phyloP scores from a whole-genome alignment of 176 grass and related monocot species.

The Guadua angustifolia region DNA sequence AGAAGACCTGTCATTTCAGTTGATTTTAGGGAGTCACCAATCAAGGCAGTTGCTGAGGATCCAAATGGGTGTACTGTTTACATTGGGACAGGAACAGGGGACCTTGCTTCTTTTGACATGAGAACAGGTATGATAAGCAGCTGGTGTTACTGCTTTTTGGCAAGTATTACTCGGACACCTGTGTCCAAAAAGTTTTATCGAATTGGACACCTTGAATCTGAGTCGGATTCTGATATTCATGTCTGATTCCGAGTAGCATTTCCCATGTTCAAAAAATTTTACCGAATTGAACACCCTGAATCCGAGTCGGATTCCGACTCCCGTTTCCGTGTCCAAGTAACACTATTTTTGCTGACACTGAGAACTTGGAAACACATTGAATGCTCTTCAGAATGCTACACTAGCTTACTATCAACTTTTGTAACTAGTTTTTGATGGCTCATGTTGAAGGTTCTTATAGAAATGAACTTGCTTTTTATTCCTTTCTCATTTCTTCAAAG shows the following conservation, averaged over 20 bases:
- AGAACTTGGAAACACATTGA: conserved; percentile 23
- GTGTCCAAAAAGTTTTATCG: no score
- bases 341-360: background rate
- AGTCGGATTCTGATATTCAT: no score
- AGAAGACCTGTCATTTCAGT: conserved; percentile 80
- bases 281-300: no score
- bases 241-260: no score
- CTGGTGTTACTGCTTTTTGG: background rate
- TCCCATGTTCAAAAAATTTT: no score
- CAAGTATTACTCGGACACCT: no score
- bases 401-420: background rate
- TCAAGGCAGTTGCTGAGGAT: conserved; percentile 83
- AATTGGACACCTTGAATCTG: no score
- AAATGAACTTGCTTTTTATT: background rate
- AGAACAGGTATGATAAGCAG: conserved; percentile 68
- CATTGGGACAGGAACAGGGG: conserved; percentile 82
- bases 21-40: conserved; percentile 82
- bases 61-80: conserved; percentile 82
- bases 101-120: conserved; percentile 93
- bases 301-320: no score
- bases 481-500: conserved; percentile 10
- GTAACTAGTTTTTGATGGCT: background rate
- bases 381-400: conserved; percentile 1
- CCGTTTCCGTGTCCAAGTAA: no score
- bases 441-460: background rate